phyloP scores from a whole-genome alignment of 1,284 basidiomycete genomes.

The Leccinum holopus region DNA sequence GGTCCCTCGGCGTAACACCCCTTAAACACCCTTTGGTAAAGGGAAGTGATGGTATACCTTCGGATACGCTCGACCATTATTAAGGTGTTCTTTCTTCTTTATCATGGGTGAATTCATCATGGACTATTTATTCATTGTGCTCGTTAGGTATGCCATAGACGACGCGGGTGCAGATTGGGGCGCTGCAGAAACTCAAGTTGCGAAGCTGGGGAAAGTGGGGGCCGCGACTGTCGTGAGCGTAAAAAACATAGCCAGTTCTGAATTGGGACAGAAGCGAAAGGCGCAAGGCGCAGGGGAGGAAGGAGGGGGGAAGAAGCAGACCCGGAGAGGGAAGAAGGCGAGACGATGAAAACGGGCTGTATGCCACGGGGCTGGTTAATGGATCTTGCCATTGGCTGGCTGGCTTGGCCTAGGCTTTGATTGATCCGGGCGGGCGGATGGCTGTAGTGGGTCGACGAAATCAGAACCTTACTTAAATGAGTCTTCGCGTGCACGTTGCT shows the following conservation, averaged over 20 bases:
- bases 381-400: neutral
- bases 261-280: conserved; percentile 63
- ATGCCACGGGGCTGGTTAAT: neutral
- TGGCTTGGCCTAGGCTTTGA: neutral
- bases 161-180: conserved; percentile 71
- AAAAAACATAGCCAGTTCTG: conserved; percentile 40
- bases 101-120: neutral
- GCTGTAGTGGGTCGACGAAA: neutral
- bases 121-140: neutral
- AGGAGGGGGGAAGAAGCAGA: conserved; percentile 49
- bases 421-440: neutral
- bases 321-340: conserved; percentile 57
- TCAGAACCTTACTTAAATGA: neutral
- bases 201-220: conserved; percentile 47
- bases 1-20: conserved; percentile 16
- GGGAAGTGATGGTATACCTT: neutral
- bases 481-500: neutral
- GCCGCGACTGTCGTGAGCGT: conserved; percentile 72
- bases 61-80: neutral
- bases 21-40: neutral
- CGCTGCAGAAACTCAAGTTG: conserved; percentile 70
- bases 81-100: neutral
- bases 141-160: conserved; percentile 74
- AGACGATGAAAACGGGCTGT: conserved; percentile 42
- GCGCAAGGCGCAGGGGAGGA: conserved; percentile 38